Conservation (phyloP, 2,329 filamentous ascomycete genomes). For the Cordyceps militaris region DNA sequence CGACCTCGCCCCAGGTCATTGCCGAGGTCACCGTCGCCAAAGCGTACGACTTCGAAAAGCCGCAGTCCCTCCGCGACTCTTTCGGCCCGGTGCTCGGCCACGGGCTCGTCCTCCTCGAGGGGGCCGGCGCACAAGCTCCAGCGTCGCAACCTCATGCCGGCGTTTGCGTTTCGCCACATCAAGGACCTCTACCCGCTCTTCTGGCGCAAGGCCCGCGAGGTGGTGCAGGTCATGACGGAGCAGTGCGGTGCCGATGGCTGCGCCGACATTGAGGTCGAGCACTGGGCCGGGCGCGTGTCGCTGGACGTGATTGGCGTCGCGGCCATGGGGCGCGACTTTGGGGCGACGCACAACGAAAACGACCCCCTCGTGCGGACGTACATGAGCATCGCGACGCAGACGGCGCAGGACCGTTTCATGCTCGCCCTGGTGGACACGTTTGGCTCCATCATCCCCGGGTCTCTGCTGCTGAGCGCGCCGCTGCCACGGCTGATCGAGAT, state of each 20-base stretch:
- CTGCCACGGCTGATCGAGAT: neutral
- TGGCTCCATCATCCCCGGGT: neutral
- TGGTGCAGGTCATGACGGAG: constrained; percentile 3
- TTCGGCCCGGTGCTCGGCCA: constrained; percentile 15
- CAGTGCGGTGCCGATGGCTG: neutral
- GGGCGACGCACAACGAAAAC: constrained; percentile 29
- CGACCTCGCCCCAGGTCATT: constrained; percentile 4
- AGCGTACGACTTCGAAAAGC: constrained; percentile 17
- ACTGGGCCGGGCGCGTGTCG: constrained; percentile 46
- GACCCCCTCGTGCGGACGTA: constrained; percentile 39
- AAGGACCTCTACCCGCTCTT: constrained; percentile 18
- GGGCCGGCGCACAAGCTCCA: constrained; percentile 19
- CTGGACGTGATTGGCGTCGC: constrained; percentile 55
- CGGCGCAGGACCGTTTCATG: neutral
- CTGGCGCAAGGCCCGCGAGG: constrained; percentile 18
- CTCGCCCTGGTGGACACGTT: neutral
- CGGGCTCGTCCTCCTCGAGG: constrained; percentile 16
- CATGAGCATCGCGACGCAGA: constrained; percentile 1
- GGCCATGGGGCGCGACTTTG: constrained; percentile 49
- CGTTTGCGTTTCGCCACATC: constrained; percentile 18
- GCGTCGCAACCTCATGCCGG: constrained; percentile 18
- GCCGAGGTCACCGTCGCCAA: constrained; percentile 9
- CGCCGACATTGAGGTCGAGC: neutral
- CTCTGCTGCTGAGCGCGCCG: neutral
- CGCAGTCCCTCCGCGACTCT: constrained; percentile 10